Evolutionary conservation across 306 rosid species (phyloP), one percentile per base, ranked within the genome.

Genomic region (peach (Prunus persica)): DNA sequence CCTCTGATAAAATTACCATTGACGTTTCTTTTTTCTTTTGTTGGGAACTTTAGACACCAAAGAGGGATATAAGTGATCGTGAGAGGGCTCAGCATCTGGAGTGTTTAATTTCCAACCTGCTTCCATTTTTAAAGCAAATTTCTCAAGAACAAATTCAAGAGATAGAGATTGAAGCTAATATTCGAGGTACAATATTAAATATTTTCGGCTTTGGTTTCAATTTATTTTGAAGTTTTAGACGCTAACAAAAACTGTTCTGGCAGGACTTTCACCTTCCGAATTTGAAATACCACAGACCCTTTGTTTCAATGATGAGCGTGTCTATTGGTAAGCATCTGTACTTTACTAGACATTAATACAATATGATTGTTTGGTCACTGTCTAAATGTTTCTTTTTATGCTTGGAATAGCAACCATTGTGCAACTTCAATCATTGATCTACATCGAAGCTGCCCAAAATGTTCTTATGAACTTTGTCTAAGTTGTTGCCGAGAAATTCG

Each of bases 391-490:
- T 51, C 18, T 25, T 66, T 66, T 68, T 73, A 55, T 65, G 79
- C 65, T 71, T 85, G 84, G 85, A 79, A 77, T 82, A 92, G 97
- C 81, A 78, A 92, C 70, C 87, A 85, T 69, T 92, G 97, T 87
- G 97, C 96, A 68, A 92, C 96, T 76, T 92, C 97, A 84, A 92
- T 92, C 61, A 56, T 83, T 68, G 96, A 92, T 61, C 85, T 92
- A 58, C 93, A 92, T 75, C 83, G 93, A 76, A 90, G 88, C 87
- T 92, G 97, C 83, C 88, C 91, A 62, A 64, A 76, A 24, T 92
- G 96, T 81, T 81, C 84, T 30, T 92, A 79, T 78, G 96, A 92
- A 79, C 87, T 92, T 65, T 92, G 97, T 78, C 91, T 90, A 20
- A 70, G 66, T 72, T 92, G 97, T 76, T 92, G 97, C 75, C 86